These are phyloP conservation scores for Betula pendula DNA, from an alignment of 306 rosid species.

Conservation along the genomic window DNA sequence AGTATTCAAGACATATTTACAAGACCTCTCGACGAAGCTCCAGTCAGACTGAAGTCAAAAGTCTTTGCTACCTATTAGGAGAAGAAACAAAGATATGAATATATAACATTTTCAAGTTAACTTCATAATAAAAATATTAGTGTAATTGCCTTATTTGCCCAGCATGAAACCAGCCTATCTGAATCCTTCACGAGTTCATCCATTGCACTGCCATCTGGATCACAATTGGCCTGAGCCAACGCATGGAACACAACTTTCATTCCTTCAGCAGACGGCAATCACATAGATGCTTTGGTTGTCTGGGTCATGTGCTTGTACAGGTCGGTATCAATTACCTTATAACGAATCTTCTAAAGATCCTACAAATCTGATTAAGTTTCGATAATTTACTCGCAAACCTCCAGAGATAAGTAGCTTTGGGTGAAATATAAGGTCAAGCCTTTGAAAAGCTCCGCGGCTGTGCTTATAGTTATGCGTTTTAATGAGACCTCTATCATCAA, in stretches of 20 bases:
- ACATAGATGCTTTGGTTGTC: too few species aligned
- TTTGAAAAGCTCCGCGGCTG: too few species aligned
- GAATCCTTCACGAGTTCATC: slow-evolving; percentile 88
- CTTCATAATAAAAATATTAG: neutral
- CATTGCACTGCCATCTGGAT: slow-evolving; percentile 91
- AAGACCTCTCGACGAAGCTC: slow-evolving; percentile 94
- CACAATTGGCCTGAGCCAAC: slow-evolving; percentile 83
- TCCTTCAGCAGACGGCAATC: slow-evolving; percentile 91
- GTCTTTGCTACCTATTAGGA: slow-evolving; percentile 80
- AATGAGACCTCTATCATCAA: too few species aligned
- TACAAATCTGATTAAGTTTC: too few species aligned
- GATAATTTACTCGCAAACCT: too few species aligned
- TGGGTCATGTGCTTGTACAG: too few species aligned
- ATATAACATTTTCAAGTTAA: neutral
- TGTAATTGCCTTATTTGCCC: slow-evolving; percentile 73
- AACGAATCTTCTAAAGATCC: too few species aligned
- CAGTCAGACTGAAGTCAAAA: slow-evolving; percentile 96
- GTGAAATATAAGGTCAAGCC: too few species aligned
- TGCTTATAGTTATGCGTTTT: too few species aligned
- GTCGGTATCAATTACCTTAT: too few species aligned
- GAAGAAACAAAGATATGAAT: neutral
- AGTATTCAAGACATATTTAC: slow-evolving; percentile 98
- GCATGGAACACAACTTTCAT: slow-evolving; percentile 99
- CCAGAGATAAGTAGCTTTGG: too few species aligned
- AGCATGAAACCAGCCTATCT: slow-evolving; percentile 90